Base-by-base conservation (phyloP, 2,329 filamentous ascomycete genomes). In the Fusarium chlamydosporum region DNA sequence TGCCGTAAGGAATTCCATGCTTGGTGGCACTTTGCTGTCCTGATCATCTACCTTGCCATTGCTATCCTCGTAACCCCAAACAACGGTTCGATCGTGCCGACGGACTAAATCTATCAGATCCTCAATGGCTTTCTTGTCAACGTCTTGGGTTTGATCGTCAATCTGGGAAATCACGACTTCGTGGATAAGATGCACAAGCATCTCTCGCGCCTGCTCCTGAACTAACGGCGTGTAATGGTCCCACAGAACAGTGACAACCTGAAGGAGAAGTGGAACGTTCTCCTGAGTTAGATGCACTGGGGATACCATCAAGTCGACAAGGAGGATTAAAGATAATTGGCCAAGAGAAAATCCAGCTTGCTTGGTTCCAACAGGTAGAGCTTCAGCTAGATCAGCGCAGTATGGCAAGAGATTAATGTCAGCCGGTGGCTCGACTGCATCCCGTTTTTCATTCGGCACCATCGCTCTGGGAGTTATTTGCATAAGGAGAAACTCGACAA, bases 181-280 rank as follows among this genome's bases (percentile, higher is more conserved):
- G 74, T 99, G 96, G 46, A 99, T 96, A 18, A 99, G 86, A 81
- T 99, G 96, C 3, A 99, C 94, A 16, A 99, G 87, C 94, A 99
- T 97, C 79, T 99, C 96, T 48, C 94, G 89, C 31, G 96, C 94
- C 78, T 99, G 95, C 71, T 98, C 96, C 78, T 98, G 95, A 2
- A 99, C 96, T 12, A 97, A 87, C 4, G 93, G 89, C 2, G 93
- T 97, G 75, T 99, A 97, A 75, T 98, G 95, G 77, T 99, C 96
- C 96, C 96, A 99, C 3, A 98, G 86, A 5, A 98, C 93, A 13
- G 95, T 90, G 7, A 97, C 91, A 10, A 97, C 92, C 78, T 99
- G 96, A 15, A 99, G 83, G 20, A 99, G 83, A 27, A 97, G 86
- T 2, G 95, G 93, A 4, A 98, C 87, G 72, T 92, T 92, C 46